phyloP scores from a whole-genome alignment of 2,329 filamentous ascomycete species.

The Pestalotiopsis sp. region DNA sequence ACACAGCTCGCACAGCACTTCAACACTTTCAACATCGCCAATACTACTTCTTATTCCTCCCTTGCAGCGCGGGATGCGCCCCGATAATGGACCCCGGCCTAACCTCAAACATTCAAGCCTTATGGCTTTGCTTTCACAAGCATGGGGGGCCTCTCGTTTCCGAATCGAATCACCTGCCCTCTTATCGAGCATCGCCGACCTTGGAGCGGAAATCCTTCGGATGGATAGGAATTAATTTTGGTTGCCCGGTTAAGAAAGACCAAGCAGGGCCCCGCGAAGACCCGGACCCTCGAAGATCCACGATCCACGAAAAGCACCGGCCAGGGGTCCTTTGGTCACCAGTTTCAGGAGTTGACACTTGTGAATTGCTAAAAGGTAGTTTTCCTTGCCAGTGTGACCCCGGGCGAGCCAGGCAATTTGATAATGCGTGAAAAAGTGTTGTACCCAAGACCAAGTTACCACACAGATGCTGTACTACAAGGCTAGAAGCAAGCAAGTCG shows the following conservation, averaged over 20 bases:
- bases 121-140: background rate
- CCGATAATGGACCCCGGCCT: background rate
- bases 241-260: background rate
- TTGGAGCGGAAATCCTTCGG: background rate
- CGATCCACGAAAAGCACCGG: background rate
- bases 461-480: too few relatives aligned
- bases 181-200: background rate
- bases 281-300: background rate
- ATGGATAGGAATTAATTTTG: background rate
- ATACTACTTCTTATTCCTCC: background rate
- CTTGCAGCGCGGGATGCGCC: background rate
- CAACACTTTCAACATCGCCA: background rate
- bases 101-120: background rate
- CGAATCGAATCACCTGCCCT: background rate
- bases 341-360: background rate
- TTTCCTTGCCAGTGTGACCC: background rate
- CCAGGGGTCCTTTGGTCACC: background rate
- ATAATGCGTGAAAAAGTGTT: background rate
- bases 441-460: background rate
- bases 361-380: background rate
- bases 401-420: background rate
- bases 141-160: background rate
- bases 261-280: background rate
- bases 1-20: background rate
- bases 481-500: background rate